Evolutionary conservation across 306 rosid species (phyloP).

Genomic region (Castanopsis chinensis): DNA sequence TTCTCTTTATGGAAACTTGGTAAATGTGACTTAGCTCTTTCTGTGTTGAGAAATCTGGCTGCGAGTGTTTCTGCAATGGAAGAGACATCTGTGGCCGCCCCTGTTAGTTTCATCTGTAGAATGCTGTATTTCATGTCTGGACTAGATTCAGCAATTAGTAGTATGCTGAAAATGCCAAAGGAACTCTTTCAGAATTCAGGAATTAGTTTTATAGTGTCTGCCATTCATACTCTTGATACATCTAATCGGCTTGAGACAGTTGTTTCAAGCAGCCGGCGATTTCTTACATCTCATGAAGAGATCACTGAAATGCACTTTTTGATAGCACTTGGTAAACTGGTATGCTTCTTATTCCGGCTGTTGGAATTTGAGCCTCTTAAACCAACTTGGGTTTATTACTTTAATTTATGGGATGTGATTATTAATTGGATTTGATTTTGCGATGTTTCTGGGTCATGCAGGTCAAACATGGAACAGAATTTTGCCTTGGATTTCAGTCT

Average conservation of each 20-base stretch:
- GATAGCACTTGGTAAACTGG: conserved; percentile 83
- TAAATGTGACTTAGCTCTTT: conserved; percentile 58
- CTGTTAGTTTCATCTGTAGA: conserved; percentile 69
- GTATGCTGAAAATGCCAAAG: conserved; percentile 73
- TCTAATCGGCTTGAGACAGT: conserved; percentile 54
- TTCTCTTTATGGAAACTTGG: conserved; percentile 82
- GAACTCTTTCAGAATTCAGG: conserved; percentile 66
- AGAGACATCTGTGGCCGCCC: conserved; percentile 39
- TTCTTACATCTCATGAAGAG: conserved; percentile 65
- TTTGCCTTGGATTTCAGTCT: conserved; percentile 54
- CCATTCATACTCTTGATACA: conserved; percentile 73
- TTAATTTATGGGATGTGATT: background rate
- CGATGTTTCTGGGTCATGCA: conserved; percentile 31
- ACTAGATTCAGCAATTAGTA: conserved; percentile 53
- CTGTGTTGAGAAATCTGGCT: conserved; percentile 54
- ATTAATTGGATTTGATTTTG: background rate
- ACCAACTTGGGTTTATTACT: background rate
- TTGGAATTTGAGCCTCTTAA: conserved; percentile 18
- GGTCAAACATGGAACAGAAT: conserved; percentile 59
- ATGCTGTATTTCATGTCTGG: conserved; percentile 68
- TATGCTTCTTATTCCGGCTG: conserved; percentile 29
- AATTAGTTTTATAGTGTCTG: conserved; percentile 69
- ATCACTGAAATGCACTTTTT: conserved; percentile 69
- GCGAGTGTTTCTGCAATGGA: conserved; percentile 58
- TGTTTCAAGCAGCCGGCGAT: conserved; percentile 50